phyloP scores from a whole-genome alignment of 2,329 filamentous ascomycete genomes.

The Xylariaceae sp. region DNA sequence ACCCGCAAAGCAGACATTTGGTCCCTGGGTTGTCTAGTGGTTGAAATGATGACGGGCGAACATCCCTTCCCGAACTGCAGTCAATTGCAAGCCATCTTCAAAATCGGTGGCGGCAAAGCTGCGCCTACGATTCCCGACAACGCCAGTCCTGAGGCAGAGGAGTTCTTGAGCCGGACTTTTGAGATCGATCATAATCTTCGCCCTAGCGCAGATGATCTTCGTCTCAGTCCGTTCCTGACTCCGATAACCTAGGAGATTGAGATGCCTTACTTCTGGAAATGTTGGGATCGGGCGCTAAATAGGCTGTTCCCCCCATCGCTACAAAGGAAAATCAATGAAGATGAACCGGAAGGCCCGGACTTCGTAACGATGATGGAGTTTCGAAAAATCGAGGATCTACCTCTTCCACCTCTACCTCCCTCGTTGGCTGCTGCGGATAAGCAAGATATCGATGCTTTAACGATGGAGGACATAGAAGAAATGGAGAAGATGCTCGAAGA shows the following conservation, averaged over 20 bases:
- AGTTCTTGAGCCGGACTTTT: slow-evolving; percentile 84
- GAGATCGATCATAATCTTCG: slow-evolving; percentile 91
- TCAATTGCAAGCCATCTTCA: slow-evolving; percentile 97
- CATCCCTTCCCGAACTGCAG: slow-evolving; percentile 97
- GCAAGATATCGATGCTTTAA: slow-evolving; percentile 5
- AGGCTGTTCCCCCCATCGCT: slow-evolving; percentile 13
- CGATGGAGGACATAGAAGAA: slow-evolving; percentile 10
- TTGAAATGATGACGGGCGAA: slow-evolving; percentile 97
- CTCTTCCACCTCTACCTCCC: slow-evolving; percentile 10
- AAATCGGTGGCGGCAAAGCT: slow-evolving; percentile 85
- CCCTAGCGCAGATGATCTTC: slow-evolving; percentile 85
- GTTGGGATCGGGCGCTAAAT: slow-evolving; percentile 19
- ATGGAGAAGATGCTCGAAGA: slow-evolving; percentile 8
- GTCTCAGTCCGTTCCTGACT: slow-evolving; percentile 75
- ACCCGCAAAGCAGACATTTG: slow-evolving; percentile 98
- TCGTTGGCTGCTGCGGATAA: slow-evolving; percentile 8
- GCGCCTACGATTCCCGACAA: slow-evolving; percentile 83
- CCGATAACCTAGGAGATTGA: slow-evolving; percentile 53
- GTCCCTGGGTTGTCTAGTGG: slow-evolving; percentile 92
- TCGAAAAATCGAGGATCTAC: slow-evolving; percentile 8
- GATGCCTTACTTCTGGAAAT: slow-evolving; percentile 22
- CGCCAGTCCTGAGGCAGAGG: slow-evolving; percentile 76
- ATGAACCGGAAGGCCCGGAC: slow-evolving; percentile 5
- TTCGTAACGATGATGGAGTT: slow-evolving; percentile 11
- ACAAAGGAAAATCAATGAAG: slow-evolving; percentile 14